Evolutionary conservation across 768 basidiomycete species (phyloP).

Genomic region (Calocera viscosa): DNA sequence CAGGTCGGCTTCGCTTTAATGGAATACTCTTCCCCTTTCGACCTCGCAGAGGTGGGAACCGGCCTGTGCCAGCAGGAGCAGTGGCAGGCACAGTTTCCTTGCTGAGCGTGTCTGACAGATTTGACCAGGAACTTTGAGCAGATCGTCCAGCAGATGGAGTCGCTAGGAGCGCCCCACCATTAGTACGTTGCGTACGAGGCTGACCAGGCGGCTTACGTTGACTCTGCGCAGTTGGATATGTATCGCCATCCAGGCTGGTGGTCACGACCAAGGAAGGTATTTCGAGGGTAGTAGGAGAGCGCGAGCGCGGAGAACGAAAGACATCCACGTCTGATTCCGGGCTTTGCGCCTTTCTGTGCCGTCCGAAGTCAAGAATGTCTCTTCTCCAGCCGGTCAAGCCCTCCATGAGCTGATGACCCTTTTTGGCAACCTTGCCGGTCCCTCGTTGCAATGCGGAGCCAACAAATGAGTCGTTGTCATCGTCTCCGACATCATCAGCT

Average conservation of each 20-base stretch:
- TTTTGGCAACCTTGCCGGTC: neutral
- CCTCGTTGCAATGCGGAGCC: neutral
- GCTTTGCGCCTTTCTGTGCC: neutral
- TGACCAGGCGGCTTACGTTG: neutral
- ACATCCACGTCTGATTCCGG: neutral
- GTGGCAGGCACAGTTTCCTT: neutral
- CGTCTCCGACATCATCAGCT: neutral
- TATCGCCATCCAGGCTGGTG: neutral
- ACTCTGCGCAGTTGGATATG: neutral
- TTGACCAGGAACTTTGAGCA: neutral
- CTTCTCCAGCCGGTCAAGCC: conserved; percentile 7
- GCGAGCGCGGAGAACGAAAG: neutral
- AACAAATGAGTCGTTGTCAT: neutral
- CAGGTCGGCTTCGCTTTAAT: neutral
- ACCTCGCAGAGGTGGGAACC: neutral
- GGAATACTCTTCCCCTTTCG: neutral
- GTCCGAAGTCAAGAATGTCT: conserved; percentile 3
- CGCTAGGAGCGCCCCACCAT: neutral
- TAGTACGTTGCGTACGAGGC: neutral
- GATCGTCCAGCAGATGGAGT: neutral
- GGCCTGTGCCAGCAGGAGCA: neutral
- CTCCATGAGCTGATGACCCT: conserved; percentile 4
- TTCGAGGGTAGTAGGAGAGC: neutral
- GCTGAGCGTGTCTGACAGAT: neutral
- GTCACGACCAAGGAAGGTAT: neutral